These are phyloP conservation scores for Penicillium cinerascens DNA, from an alignment of 495 filamentous ascomycete genomes.

Conservation along the genomic window DNA sequence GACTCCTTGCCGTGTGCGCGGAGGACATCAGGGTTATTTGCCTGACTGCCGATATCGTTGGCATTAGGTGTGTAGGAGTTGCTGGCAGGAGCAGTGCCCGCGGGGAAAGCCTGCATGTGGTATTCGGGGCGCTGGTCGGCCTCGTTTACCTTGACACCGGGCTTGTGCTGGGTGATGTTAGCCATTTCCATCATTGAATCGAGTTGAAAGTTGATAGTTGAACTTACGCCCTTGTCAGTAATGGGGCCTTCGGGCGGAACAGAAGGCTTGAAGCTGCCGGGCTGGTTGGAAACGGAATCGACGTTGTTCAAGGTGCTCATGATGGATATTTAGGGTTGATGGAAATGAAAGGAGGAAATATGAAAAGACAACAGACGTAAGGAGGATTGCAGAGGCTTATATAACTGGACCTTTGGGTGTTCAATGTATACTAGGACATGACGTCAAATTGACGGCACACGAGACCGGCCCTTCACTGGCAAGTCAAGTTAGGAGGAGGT, in stretches of 20 bases:
- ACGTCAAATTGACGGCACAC: conserved; percentile 22
- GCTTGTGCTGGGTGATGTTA: conserved; percentile 55
- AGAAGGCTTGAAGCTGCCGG: conserved; percentile 26
- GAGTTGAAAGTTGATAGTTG: too few species aligned
- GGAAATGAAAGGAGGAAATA: not conserved
- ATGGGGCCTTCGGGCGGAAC: conserved; percentile 50
- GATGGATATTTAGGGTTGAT: conserved; percentile 11
- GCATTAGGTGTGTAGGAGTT: conserved; percentile 58
- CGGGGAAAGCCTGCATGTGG: conserved; percentile 53
- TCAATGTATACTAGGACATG: conserved; percentile 2
- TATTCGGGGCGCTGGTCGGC: conserved; percentile 62
- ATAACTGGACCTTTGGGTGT: not conserved
- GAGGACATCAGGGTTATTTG: conserved; percentile 40
- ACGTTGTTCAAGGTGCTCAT: conserved; percentile 55
- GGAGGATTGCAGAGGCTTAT: not conserved
- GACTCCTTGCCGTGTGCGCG: conserved; percentile 42
- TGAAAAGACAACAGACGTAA: not conserved
- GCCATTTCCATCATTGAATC: not conserved
- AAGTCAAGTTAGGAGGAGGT: not conserved
- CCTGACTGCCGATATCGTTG: conserved; percentile 43
- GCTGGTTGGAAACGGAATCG: conserved; percentile 45
- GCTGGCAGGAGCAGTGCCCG: conserved; percentile 63
- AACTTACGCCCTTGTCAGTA: conserved; percentile 53
- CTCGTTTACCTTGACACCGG: conserved; percentile 55
- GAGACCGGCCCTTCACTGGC: conserved; percentile 12